Evolutionary conservation across 1,284 basidiomycete genomes (phyloP).

Genomic region (Apiotrichum sp.): DNA sequence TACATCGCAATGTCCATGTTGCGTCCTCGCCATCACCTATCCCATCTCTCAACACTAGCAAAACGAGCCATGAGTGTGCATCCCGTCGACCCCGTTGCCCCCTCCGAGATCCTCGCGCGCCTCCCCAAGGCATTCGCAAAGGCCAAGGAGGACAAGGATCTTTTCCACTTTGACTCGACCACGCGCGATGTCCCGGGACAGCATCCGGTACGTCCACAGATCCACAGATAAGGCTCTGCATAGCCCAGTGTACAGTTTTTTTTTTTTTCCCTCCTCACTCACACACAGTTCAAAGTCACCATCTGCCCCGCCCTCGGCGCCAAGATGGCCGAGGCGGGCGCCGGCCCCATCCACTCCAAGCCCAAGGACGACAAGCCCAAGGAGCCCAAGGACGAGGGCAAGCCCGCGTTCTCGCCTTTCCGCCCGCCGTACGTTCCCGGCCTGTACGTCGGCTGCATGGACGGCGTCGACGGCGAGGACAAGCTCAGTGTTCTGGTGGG

Average conservation of each 20-base stretch:
- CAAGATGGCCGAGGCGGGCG: conserved; percentile 7
- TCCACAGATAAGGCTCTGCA: no score
- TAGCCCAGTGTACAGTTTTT: no score
- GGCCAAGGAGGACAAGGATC: conserved; percentile 60
- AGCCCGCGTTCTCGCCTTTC: conserved; percentile 62
- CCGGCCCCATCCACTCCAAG: conserved; percentile 59
- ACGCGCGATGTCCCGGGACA: conserved; percentile 51
- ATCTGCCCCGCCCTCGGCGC: conserved; percentile 68
- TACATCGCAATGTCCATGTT: no score
- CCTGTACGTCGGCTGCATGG: conserved; percentile 65
- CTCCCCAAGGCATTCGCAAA: conserved; percentile 58
- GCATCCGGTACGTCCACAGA: conserved; percentile 6
- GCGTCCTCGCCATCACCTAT: not conserved
- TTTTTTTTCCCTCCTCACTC: not conserved
- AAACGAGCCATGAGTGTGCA: conserved; percentile 14
- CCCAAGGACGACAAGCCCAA: conserved; percentile 62
- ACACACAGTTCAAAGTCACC: conserved; percentile 71
- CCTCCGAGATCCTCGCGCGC: conserved; percentile 55
- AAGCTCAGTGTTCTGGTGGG: conserved; percentile 70
- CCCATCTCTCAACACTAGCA: not conserved
- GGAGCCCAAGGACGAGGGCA: conserved; percentile 1
- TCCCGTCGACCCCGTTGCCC: conserved; percentile 24
- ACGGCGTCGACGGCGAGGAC: conserved; percentile 56
- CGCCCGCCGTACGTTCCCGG: conserved; percentile 69
- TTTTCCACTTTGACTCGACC: conserved; percentile 69